phyloP scores from a whole-genome alignment of 805 yeast genomes.

The Spathaspora boniae region DNA sequence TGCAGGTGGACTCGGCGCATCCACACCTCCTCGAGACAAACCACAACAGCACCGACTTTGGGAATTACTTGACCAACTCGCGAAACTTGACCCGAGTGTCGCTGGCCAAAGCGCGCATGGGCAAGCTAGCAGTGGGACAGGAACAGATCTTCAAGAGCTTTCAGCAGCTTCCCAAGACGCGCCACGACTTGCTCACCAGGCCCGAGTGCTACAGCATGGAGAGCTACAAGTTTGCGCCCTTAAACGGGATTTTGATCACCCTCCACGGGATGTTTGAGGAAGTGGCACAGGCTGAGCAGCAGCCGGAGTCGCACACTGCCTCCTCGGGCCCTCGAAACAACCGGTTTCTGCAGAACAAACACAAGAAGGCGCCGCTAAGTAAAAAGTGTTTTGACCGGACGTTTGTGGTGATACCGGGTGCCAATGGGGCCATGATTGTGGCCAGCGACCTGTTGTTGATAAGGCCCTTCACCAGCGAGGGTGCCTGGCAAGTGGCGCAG shows the following conservation, averaged over 20 bases:
- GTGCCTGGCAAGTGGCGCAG: conserved; percentile 47
- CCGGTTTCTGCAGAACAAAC: conserved; percentile 18
- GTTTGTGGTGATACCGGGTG: conserved; percentile 70
- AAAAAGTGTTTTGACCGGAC: conserved; percentile 83
- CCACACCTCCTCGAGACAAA: conserved; percentile 40
- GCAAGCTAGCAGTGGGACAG: conserved; percentile 65
- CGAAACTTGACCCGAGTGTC: conserved; percentile 71
- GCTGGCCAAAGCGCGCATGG: conserved; percentile 49
- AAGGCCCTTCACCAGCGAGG: conserved; percentile 53
- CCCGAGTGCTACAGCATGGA: conserved; percentile 77
- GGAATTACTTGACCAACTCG: conserved; percentile 67
- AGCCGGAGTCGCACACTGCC: conserved; percentile 10
- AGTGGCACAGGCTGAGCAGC: conserved; percentile 49
- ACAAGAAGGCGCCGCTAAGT: conserved; percentile 38
- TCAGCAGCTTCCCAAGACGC: conserved; percentile 68
- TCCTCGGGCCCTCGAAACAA: conserved; percentile 14
- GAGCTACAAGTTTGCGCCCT: conserved; percentile 63
- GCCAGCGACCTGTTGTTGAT: conserved; percentile 81
- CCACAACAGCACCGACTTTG: conserved; percentile 39
- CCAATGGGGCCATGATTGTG: conserved; percentile 67
- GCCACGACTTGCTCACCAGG: conserved; percentile 61
- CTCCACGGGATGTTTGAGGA: conserved; percentile 88
- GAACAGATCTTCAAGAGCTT: conserved; percentile 62
- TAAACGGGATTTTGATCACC: conserved; percentile 72
- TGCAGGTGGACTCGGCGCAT: conserved; percentile 69